Percentiles rank a stretch among this genome's conserved stretches.
These are phyloP conservation scores for Zygnema cylindricum DNA, from an alignment of 139 green algal species.

Conservation along the genomic window DNA sequence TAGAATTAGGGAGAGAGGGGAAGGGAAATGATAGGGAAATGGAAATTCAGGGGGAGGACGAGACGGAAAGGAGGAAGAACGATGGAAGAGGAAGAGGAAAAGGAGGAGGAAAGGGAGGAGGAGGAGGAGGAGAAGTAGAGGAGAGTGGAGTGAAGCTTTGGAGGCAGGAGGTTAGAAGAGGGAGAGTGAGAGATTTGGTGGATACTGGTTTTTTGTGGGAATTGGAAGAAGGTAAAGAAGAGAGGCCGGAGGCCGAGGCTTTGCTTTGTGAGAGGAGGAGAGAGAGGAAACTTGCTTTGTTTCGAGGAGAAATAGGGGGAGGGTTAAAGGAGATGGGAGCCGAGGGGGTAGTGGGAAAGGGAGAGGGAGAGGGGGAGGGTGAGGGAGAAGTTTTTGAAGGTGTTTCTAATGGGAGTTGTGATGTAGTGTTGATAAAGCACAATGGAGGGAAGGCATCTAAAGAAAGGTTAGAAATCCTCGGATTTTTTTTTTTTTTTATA, in stretches of 20 bases:
- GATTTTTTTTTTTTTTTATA: no score
- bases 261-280: not conserved
- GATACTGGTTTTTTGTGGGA: not conserved
- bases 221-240: not conserved
- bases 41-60: not conserved
- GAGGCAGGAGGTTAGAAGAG: not conserved
- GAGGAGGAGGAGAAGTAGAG: not conserved
- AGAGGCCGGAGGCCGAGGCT: not conserved
- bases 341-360: not conserved
- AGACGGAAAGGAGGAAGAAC: not conserved
- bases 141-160: slow-evolving; percentile 1
- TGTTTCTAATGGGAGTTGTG: no score
- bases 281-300: not conserved
- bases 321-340: not conserved
- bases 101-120: not conserved
- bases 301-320: not conserved
- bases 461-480: no score
- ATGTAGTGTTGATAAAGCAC: not conserved
- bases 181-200: not conserved
- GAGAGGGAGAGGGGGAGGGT: not conserved
- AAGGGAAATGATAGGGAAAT: no score
- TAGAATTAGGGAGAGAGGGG: not conserved
- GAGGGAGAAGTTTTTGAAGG: no score
- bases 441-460: not conserved
- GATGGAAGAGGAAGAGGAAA: not conserved